phyloP scores from a whole-genome alignment of 1,284 basidiomycete genomes.

The Cutaneotrichosporon sp. region DNA sequence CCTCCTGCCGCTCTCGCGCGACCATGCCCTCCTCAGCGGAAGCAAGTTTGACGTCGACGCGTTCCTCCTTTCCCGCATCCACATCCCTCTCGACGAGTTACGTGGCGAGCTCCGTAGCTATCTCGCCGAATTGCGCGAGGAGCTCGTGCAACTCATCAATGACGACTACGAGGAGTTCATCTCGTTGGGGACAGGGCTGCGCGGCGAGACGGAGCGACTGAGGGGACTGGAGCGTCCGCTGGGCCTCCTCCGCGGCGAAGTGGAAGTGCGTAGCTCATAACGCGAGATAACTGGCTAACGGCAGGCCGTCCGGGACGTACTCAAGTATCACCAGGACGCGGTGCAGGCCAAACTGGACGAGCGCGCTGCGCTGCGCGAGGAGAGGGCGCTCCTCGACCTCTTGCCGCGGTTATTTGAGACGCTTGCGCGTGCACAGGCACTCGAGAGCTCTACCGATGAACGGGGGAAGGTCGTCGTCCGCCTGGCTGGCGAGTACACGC shows the following conservation, averaged over 20 bases:
- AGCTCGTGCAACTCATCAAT: slow-evolving; percentile 92
- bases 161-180: slow-evolving; percentile 98
- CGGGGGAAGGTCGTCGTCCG: slow-evolving; percentile 71
- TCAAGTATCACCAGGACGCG: slow-evolving; percentile 61
- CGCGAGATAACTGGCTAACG: background rate
- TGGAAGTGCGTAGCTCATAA: slow-evolving; percentile 61
- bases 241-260: slow-evolving; percentile 62
- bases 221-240: slow-evolving; percentile 67
- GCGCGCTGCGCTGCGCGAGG: slow-evolving; percentile 71
- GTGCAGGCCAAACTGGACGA: slow-evolving; percentile 74
- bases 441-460: slow-evolving; percentile 53
- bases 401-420: slow-evolving; percentile 86
- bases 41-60: slow-evolving; percentile 75
- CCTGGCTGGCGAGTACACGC: slow-evolving; percentile 84
- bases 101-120: slow-evolving; percentile 84
- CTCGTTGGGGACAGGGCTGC: slow-evolving; percentile 82
- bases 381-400: slow-evolving; percentile 80
- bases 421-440: slow-evolving; percentile 73
- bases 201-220: slow-evolving; percentile 74
- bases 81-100: slow-evolving; percentile 81
- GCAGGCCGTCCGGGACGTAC: slow-evolving; percentile 43
- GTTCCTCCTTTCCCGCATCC: slow-evolving; percentile 82
- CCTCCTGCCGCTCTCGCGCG: slow-evolving; percentile 73
- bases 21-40: slow-evolving; percentile 68
- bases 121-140: slow-evolving; percentile 76